A percentile compares a stretch with the other conserved stretches of the same genome.
These are phyloP conservation scores for Alnus glutinosa DNA, from an alignment of 306 rosid species.

Conservation along the genomic window DNA sequence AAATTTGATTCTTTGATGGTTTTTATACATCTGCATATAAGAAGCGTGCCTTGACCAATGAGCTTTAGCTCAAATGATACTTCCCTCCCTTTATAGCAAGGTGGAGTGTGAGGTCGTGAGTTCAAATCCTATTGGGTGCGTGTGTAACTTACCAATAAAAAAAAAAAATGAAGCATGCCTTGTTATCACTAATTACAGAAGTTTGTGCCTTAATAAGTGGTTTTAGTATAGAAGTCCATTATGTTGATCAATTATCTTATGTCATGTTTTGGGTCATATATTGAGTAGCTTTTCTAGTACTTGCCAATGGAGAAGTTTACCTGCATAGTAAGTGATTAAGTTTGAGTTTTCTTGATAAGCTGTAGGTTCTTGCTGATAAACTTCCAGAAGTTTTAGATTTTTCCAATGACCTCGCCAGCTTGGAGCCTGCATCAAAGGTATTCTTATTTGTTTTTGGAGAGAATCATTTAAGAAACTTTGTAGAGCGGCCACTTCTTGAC, in stretches of 20 bases:
- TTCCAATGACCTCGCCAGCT: constrained; percentile 68
- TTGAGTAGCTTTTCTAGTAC: constrained; percentile 9
- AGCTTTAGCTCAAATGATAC: too few relatives aligned
- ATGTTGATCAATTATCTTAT: constrained; percentile 3
- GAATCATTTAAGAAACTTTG: background rate
- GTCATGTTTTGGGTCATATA: constrained; percentile 10
- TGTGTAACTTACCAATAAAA: too few relatives aligned
- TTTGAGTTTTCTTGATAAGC: constrained; percentile 24
- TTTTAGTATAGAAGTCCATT: constrained; percentile 7
- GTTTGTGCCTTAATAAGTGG: background rate
- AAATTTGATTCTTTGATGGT: constrained; percentile 1
- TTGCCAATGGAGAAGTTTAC: constrained; percentile 23
- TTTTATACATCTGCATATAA: background rate
- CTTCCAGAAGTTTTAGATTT: constrained; percentile 87
- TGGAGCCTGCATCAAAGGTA: constrained; percentile 91
- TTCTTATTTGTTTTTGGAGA: constrained; percentile 23
- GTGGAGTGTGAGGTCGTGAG: too few relatives aligned
- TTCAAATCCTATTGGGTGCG: too few relatives aligned
- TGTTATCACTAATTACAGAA: background rate
- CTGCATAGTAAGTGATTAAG: constrained; percentile 17
- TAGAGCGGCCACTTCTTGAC: constrained; percentile 14
- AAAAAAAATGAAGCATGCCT: background rate
- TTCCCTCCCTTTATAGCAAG: too few relatives aligned
- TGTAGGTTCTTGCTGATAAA: constrained; percentile 72
- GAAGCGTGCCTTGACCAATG: background rate